Base-by-base conservation (phyloP, 2,329 filamentous ascomycete species). In the Eutypella sp. region DNA sequence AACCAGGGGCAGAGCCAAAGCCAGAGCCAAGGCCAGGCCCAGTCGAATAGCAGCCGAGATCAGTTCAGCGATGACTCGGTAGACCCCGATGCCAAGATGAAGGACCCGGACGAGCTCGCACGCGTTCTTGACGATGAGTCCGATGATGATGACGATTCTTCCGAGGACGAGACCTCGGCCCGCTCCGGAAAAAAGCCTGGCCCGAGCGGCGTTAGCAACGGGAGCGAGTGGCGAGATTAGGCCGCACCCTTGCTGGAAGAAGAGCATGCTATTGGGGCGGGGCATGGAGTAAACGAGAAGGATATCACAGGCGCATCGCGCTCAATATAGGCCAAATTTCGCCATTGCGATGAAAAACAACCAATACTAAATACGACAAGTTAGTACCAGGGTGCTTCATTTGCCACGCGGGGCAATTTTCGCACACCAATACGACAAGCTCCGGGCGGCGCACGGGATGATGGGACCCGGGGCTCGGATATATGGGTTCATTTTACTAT, bases 51-150 rank as follows among this genome's bases (percentile, higher is more conserved):
- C 15, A 23, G 20, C 20, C 36, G 72, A 52, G 68, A 75, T 40
- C 67, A 72, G 44, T 61, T 76, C 22, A 53, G 47, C 25, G 67
- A 68, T 19, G 71, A 66, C 2, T 64, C 63, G 24, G 67, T 77
- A 5, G 81, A 84, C 55, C 76, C 79, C 0, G 81, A 84, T 57
- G 81, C 81, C 31, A 81, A 74, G 68, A 84, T 85, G 80, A 72
- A 74, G 52, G 81, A 85, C 50, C 81, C 81, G 0, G 81, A 85
- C 59, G 82, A 85, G 62, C 68, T 85, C 45, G 81, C 81, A 2
- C 71, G 69, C 47, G 80, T 74, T 9, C 65, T 85, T 36, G 75
- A 79, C 22, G 76, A 80, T 25, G 79, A 82, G 7, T 77, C 79
- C 15, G 74, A 78, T 4, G 75, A 77, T 2, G 73, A 71, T 49